phyloP scores from a whole-genome alignment of 768 basidiomycete genomes.

The Polyporus arcularius region DNA sequence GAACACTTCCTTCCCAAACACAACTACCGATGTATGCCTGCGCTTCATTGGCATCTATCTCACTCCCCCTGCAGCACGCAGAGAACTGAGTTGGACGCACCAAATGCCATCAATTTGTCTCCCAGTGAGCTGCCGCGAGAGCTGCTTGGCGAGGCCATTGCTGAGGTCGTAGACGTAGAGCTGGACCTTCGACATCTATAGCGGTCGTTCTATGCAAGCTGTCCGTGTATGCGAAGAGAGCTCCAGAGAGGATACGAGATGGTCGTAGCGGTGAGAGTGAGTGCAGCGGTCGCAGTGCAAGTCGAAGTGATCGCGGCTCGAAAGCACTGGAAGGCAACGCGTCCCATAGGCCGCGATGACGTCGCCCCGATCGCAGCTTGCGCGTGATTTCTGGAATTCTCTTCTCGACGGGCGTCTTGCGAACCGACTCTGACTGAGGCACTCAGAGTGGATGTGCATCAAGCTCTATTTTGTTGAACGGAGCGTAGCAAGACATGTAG shows the following conservation, averaged over 20 bases:
- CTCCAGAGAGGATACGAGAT: not conserved
- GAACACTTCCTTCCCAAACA: slow-evolving; percentile 83
- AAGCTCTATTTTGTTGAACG: no score
- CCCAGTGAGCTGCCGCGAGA: slow-evolving; percentile 82
- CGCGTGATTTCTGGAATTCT: not conserved
- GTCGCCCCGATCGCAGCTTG: not conserved
- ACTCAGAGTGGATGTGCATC: no score
- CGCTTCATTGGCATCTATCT: slow-evolving; percentile 12
- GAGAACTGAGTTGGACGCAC: slow-evolving; percentile 41
- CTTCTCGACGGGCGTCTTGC: not conserved
- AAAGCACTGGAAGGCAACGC: not conserved
- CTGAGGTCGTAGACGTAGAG: slow-evolving; percentile 93
- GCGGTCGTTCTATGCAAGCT: not conserved
- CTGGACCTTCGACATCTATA: slow-evolving; percentile 49
- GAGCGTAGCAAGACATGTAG: no score
- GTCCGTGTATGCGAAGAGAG: not conserved
- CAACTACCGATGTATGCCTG: slow-evolving; percentile 94
- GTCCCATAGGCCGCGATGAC: not conserved
- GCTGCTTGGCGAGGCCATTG: slow-evolving; percentile 76
- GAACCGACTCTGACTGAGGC: no score
- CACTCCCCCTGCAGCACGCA: not conserved
- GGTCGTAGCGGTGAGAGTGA: not conserved
- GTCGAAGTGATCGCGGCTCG: not conserved
- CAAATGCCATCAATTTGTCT: slow-evolving; percentile 93
- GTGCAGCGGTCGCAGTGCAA: not conserved